Conservation (phyloP, 139 green algal species). For the Chlorella sp. region DNA sequence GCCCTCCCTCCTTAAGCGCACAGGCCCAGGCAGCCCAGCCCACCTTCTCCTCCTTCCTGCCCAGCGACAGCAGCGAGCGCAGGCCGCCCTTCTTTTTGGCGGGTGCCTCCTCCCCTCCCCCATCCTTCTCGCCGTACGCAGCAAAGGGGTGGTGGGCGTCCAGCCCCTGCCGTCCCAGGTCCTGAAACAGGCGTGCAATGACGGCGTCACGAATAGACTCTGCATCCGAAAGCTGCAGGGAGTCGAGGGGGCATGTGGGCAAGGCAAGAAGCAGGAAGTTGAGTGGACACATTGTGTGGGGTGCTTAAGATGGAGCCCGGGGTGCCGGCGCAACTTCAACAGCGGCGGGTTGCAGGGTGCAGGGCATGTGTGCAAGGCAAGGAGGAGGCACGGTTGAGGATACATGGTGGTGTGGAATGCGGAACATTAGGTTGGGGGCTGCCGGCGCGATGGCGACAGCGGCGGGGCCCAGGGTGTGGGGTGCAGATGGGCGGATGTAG, state of each 20-base stretch:
- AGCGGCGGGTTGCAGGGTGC: no score
- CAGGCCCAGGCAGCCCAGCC: not conserved
- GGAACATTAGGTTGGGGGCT: not conserved
- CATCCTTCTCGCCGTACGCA: constrained; percentile 3
- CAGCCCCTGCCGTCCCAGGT: constrained; percentile 24
- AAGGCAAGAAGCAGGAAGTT: not conserved
- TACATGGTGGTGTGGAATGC: not conserved
- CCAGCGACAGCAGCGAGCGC: not conserved
- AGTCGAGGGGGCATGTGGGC: not conserved
- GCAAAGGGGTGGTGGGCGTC: constrained; percentile 25
- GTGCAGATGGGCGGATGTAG: no score
- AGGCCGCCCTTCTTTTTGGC: not conserved
- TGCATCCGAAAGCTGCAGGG: constrained; percentile 8
- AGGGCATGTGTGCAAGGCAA: not conserved
- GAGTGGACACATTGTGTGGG: not conserved
- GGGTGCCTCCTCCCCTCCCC: not conserved
- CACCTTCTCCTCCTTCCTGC: not conserved
- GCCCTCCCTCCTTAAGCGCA: not conserved
- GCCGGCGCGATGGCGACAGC: no score
- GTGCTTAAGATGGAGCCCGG: no score
- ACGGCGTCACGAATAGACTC: constrained; percentile 18
- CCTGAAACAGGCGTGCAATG: constrained; percentile 35
- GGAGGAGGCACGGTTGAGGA: not conserved
- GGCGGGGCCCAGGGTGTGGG: no score
- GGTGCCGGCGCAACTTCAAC: no score